A percentile compares a stretch with the other conserved stretches of the same genome.
Evolutionary conservation across 768 basidiomycete genomes (phyloP).

Genomic region (Leucocoprinus birnbaumii): DNA sequence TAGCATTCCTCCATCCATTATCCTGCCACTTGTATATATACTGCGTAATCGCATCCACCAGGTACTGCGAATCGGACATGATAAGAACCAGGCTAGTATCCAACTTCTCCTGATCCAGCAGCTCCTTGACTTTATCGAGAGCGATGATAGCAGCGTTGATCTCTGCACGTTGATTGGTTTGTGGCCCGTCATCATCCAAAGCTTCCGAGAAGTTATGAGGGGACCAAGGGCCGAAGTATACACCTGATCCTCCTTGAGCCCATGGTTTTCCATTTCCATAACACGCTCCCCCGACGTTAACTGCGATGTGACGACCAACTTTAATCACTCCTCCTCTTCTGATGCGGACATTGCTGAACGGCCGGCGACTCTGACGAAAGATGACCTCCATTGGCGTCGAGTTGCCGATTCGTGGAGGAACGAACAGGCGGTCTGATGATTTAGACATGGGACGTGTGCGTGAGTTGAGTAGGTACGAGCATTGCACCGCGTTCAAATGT

Average conservation of each 20-base stretch:
- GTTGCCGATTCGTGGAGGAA: constrained; percentile 1
- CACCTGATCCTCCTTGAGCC: constrained; percentile 10
- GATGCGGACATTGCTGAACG: neutral
- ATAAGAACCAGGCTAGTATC: constrained; percentile 4
- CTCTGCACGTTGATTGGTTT: constrained; percentile 12
- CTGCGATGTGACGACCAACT: neutral
- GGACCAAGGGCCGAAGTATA: constrained; percentile 8
- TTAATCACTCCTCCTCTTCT: neutral
- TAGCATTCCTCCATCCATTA: constrained; percentile 9
- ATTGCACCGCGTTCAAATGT: too few species aligned
- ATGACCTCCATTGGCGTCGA: neutral
- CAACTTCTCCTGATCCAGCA: neutral
- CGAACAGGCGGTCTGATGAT: too few species aligned
- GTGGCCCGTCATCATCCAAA: neutral
- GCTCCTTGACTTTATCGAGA: neutral
- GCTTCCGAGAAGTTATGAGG: neutral
- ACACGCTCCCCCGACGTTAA: constrained; percentile 13
- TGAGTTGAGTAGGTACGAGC: too few species aligned
- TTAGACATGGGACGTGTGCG: too few species aligned
- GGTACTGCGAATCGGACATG: constrained; percentile 8
- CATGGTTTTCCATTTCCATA: constrained; percentile 9
- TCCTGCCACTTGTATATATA: constrained; percentile 5
- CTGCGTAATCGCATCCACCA: constrained; percentile 9
- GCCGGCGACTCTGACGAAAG: neutral
- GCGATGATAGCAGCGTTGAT: constrained; percentile 9